Conservation (phyloP, 441 rosid species). For the Corymbia citriodora region DNA sequence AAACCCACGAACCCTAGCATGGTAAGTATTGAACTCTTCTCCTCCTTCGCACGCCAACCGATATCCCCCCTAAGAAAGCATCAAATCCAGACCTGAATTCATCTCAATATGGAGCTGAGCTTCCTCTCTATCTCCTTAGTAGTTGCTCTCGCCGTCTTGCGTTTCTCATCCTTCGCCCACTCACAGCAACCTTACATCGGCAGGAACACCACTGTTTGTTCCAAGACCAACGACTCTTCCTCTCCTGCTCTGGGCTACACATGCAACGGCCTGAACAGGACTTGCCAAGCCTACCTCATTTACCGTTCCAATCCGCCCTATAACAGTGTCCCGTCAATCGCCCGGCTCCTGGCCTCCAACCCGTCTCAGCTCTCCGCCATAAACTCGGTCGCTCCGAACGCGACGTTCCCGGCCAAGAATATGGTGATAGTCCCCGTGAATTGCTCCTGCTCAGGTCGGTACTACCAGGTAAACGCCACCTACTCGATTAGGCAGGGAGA, state of each 20-base stretch:
- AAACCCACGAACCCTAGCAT: neutral
- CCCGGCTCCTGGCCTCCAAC: slow-evolving; percentile 1
- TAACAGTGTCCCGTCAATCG: neutral
- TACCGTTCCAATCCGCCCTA: slow-evolving; percentile 1
- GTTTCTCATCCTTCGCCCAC: neutral
- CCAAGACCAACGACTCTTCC: neutral
- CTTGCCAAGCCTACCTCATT: slow-evolving; percentile 6
- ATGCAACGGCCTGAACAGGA: slow-evolving; percentile 2
- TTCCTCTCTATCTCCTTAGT: neutral
- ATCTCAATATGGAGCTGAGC: neutral
- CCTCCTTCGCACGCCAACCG: neutral
- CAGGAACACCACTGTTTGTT: neutral
- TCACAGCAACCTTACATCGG: slow-evolving; percentile 13
- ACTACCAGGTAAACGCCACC: slow-evolving; percentile 9
- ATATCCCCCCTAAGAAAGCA: too few relatives aligned
- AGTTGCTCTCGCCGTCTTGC: neutral
- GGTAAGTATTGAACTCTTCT: neutral
- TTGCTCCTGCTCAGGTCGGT: slow-evolving; percentile 13
- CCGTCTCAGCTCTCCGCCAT: neutral
- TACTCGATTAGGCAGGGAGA: neutral
- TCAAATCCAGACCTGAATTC: neutral
- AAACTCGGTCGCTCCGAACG: neutral
- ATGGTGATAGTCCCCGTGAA: slow-evolving; percentile 10
- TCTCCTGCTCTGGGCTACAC: slow-evolving; percentile 2
- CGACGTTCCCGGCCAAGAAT: neutral